Evolutionary conservation across 1,284 basidiomycete genomes (phyloP).

Genomic region (Bjerkandera adusta): DNA sequence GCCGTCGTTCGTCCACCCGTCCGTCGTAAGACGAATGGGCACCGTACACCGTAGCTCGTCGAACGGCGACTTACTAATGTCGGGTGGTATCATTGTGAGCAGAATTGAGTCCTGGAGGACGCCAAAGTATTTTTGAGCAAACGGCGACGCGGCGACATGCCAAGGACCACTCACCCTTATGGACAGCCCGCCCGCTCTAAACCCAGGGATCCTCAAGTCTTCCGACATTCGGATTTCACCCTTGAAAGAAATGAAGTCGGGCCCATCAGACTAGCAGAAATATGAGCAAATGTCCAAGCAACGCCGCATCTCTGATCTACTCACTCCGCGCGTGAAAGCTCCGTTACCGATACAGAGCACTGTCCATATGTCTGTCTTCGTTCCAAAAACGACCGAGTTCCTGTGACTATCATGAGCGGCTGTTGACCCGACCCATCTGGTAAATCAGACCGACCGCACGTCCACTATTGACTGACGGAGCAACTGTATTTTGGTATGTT

Average conservation of each 20-base stretch:
- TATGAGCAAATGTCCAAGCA: background rate
- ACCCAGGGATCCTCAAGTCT: constrained; percentile 51
- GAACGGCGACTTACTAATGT: constrained; percentile 53
- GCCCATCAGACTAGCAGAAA: constrained; percentile 49
- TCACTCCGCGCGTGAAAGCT: constrained; percentile 52
- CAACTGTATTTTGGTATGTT: constrained; percentile 55
- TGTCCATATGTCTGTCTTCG: constrained; percentile 71
- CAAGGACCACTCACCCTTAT: constrained; percentile 46
- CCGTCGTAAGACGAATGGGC: constrained; percentile 66
- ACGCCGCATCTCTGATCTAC: constrained; percentile 24
- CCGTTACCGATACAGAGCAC: constrained; percentile 63
- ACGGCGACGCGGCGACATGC: background rate
- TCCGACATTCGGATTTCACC: constrained; percentile 56
- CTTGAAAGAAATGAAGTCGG: constrained; percentile 56
- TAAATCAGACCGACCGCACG: constrained; percentile 44
- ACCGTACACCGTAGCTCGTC: constrained; percentile 55
- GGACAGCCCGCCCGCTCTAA: constrained; percentile 62
- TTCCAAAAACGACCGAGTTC: constrained; percentile 30
- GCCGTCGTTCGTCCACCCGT: constrained; percentile 49
- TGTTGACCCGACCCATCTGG: background rate
- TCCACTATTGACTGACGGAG: constrained; percentile 66
- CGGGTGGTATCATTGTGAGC: constrained; percentile 55
- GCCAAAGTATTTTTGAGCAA: constrained; percentile 6
- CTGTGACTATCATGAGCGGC: constrained; percentile 11
- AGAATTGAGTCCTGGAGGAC: constrained; percentile 57